These are phyloP conservation scores for Cinchona pubescens DNA, from an alignment of 257 asterid genomes.

Conservation along the genomic window DNA sequence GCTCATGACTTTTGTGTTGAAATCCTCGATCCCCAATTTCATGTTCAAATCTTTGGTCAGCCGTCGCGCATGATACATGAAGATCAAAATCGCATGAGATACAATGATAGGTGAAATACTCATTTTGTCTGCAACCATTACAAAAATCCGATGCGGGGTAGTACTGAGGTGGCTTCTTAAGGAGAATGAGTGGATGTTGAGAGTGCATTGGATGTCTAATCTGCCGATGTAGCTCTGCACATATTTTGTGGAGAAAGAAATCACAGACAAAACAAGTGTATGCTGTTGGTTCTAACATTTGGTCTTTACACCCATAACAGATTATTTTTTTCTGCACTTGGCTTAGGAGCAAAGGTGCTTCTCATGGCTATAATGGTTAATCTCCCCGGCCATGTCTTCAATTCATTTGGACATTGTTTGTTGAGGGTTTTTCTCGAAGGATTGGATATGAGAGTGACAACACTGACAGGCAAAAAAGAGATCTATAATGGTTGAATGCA, in stretches of 20 bases:
- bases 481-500: no score
- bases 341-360: not conserved
- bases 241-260: not conserved
- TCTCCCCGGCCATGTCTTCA: no score
- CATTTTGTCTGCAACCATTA: not conserved
- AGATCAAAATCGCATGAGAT: not conserved
- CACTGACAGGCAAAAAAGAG: no score
- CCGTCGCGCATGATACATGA: not conserved
- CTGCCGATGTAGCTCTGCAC: not conserved
- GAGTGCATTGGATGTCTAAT: constrained; percentile 3
- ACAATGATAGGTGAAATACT: not conserved
- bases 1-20: not conserved
- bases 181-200: not conserved
- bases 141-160: not conserved
- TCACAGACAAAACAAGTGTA: not conserved
- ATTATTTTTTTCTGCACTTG: no score
- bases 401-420: no score
- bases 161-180: not conserved
- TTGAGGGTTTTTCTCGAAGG: no score
- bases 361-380: not conserved
- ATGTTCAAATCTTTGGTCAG: no score
- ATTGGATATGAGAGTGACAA: no score
- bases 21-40: not conserved
- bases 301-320: not conserved
- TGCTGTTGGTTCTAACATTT: not conserved